A percentile compares a stretch with the other conserved stretches of the same genome.
phyloP scores from a whole-genome alignment of 2,329 filamentous ascomycete species.

The Trichoderma sp. region DNA sequence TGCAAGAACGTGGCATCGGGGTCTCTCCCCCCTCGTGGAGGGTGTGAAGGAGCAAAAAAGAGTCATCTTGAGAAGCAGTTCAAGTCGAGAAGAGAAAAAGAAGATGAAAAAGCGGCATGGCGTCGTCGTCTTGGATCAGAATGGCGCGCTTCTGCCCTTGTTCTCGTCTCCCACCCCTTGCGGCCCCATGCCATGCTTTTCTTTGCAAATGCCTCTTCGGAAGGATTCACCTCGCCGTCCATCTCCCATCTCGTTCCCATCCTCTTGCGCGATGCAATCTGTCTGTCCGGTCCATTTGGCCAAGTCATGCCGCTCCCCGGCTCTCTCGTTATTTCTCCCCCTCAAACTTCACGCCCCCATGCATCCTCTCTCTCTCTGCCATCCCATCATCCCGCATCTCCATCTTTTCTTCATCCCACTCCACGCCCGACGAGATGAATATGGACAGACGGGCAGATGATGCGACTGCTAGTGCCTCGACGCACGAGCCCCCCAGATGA shows the following conservation, averaged over 20 bases:
- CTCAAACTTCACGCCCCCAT: neutral
- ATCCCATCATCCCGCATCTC: neutral
- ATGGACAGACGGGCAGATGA: neutral
- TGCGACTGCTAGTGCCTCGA: neutral
- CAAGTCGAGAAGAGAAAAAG: neutral
- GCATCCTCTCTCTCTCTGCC: too few relatives aligned
- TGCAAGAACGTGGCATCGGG: slow-evolving; percentile 19
- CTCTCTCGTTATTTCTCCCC: neutral
- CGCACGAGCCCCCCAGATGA: slow-evolving; percentile 5
- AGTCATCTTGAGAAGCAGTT: neutral
- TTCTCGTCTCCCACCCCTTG: neutral
- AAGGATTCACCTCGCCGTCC: neutral
- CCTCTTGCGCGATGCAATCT: neutral
- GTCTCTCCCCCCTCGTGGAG: neutral
- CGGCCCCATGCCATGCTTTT: neutral
- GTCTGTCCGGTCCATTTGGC: neutral
- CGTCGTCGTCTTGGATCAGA: neutral
- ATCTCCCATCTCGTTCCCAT: neutral
- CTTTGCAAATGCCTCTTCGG: neutral
- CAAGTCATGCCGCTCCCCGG: neutral
- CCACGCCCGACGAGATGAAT: neutral
- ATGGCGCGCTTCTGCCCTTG: neutral
- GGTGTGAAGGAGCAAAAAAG: neutral
- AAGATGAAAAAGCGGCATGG: neutral
- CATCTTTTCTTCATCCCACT: slow-evolving; percentile 3